Evolutionary conservation across 257 asterid species (phyloP), one percentile per base, ranked within the genome.

Genomic region (Nicotiana otophora): DNA sequence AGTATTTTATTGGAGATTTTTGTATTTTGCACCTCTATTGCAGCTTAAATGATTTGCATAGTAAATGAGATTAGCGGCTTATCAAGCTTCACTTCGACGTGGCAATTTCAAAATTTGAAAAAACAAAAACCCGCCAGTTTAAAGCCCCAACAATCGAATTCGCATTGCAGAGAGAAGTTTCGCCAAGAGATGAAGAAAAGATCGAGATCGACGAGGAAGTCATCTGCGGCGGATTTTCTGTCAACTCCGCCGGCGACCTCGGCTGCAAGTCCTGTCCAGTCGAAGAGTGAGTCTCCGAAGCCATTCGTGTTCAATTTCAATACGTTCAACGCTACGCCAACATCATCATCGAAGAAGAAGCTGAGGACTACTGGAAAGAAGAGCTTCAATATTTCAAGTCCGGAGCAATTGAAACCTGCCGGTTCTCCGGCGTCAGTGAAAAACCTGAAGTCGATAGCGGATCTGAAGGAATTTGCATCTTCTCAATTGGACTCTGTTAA

Each of bases 391-490:
- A 23, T 23, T 23, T 23, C 26, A 23, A 23, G 26, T 23, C 26
- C 26, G 26, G 26, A 23, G 26, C 26, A 23, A 1, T 23, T 23
- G 26, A 23, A 23, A 23, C 26, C 26, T 23, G 26, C 26, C 26
- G 26, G 89, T n/a, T 81, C 86, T 75, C 81, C 69, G 26, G 81
- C 80, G 6, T 84, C 92, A 74, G 82, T 86, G 76, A 90, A 88
- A 61, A 89, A 85, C 70, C 83, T 87, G 60, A 90, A 82, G 84
- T 70, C 93, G 84, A 84, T 94, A 83, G 88, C 93, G 28, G 98
- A 94, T 90, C 92, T 93, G 87, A 94, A 87, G 91, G 90, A 88
- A 34, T 78, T 92, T 67, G 91, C 93, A 7, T 79, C 93, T 60
- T 84, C 91, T 77, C 81, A 42, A 70, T 70, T 70, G 78, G 60